Evolutionary conservation across 129 eudicot genomes (phyloP).

Genomic region (Centrapalus pauciflorus): DNA sequence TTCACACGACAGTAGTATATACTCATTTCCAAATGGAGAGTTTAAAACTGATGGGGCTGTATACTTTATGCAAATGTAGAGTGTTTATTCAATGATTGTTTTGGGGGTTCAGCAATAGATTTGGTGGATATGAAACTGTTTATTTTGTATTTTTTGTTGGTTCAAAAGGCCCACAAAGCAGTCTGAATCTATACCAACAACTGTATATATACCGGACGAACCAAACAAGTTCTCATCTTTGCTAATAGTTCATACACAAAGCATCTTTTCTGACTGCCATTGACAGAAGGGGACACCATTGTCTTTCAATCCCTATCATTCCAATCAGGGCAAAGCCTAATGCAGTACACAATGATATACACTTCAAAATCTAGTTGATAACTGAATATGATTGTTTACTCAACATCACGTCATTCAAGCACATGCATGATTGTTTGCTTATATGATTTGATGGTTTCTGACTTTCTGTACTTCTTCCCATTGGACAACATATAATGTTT

Average conservation of each 20-base stretch:
- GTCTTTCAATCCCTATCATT: not conserved
- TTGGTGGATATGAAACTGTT: slow-evolving; percentile 8
- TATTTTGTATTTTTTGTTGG: not conserved
- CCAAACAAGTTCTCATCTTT: slow-evolving; percentile 6
- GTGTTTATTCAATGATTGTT: not conserved
- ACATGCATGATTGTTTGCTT: slow-evolving; percentile 4
- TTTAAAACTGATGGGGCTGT: not conserved
- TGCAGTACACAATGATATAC: not conserved
- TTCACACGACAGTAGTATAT: slow-evolving; percentile 12
- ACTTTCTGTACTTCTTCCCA: slow-evolving; percentile 1
- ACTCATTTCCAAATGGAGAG: not conserved
- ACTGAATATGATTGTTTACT: not conserved
- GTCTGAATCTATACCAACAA: slow-evolving; percentile 5
- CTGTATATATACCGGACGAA: not conserved
- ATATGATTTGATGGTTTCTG: slow-evolving; percentile 6
- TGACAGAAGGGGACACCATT: not conserved
- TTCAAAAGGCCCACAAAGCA: not conserved
- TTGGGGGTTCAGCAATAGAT: not conserved
- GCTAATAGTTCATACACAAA: slow-evolving; percentile 1
- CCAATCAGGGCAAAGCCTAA: not conserved
- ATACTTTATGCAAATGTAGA: not conserved
- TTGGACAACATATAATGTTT: not conserved
- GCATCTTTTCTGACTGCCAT: not conserved
- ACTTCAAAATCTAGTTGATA: slow-evolving; percentile 6
- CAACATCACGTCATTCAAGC: not conserved